Conservation (phyloP, 805 yeast species). For the Komagataella mondaviorum region DNA sequence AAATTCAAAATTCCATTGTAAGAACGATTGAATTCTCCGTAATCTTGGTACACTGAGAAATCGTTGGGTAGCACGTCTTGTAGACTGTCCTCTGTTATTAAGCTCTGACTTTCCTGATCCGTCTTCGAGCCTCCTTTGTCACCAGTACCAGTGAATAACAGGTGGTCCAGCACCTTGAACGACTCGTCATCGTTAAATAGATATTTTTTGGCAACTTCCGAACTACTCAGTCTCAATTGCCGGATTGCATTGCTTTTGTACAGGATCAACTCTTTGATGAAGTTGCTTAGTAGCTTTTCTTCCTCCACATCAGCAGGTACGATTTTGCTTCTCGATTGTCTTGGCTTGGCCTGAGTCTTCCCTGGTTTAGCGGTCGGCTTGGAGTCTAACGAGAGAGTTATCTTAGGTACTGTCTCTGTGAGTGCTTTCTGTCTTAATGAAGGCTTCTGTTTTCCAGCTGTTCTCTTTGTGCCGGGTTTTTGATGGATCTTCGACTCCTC, state of each 20-base stretch:
- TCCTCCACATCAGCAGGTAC: not conserved
- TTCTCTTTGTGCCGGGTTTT: not conserved
- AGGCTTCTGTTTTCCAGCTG: not conserved
- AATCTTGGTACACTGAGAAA: not conserved
- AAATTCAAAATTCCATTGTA: not conserved
- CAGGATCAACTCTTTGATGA: slow-evolving; percentile 12
- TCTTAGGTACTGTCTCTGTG: not conserved
- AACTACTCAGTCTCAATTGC: not conserved
- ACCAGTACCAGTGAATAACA: slow-evolving; percentile 1
- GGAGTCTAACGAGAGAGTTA: not conserved
- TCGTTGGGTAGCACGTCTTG: not conserved
- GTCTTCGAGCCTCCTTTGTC: not conserved
- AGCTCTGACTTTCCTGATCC: slow-evolving; percentile 1
- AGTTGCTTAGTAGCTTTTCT: slow-evolving; percentile 11
- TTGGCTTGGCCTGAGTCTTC: not conserved
- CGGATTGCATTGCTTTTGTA: slow-evolving; percentile 5
- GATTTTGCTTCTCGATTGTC: not conserved
- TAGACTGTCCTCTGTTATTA: slow-evolving; percentile 1
- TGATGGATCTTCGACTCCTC: not conserved
- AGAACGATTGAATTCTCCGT: slow-evolving; percentile 1
- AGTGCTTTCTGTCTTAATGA: not conserved
- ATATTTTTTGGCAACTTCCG: slow-evolving; percentile 11
- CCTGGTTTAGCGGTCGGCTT: not conserved
- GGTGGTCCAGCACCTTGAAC: slow-evolving; percentile 5
- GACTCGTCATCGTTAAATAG: slow-evolving; percentile 4